These are phyloP conservation scores for Mortierella sp. DNA, from an alignment of 371 early-diverging fungal species.

Conservation along the genomic window DNA sequence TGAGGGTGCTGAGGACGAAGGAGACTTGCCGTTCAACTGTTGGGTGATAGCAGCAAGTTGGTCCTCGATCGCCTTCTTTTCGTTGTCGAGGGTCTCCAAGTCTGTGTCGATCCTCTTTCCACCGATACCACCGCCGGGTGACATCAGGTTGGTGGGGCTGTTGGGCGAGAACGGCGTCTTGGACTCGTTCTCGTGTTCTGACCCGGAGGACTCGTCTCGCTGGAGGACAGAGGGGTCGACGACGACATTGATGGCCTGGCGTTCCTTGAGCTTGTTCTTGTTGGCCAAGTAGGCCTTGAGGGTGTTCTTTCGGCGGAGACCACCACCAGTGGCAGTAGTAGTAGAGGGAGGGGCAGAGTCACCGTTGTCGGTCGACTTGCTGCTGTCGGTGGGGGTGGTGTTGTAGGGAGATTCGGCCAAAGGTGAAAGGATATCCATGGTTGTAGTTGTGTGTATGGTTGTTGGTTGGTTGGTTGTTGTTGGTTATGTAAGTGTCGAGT, in stretches of 20 bases:
- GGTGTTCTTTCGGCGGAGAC: conserved; percentile 48
- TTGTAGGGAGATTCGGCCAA: conserved; percentile 13
- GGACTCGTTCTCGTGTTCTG: conserved; percentile 8
- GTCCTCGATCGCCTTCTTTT: conserved; percentile 51
- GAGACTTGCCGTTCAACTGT: conserved; percentile 22
- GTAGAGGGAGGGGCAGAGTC: neutral
- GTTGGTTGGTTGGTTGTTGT: conserved; percentile 10
- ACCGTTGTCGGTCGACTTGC: neutral
- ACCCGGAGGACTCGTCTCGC: conserved; percentile 35
- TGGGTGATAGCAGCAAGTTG: conserved; percentile 38
- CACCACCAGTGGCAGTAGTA: conserved; percentile 13
- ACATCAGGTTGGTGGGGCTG: conserved; percentile 16
- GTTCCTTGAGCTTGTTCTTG: conserved; percentile 59
- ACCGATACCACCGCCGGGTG: conserved; percentile 38
- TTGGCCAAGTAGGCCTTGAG: conserved; percentile 58
- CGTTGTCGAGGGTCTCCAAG: conserved; percentile 37
- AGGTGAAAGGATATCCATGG: conserved; percentile 44
- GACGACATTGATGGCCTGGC: conserved; percentile 51
- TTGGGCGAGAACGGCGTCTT: conserved; percentile 5
- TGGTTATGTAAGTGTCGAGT: neutral
- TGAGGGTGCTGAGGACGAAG: conserved; percentile 19
- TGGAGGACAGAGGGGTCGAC: conserved; percentile 37
- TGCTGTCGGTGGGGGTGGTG: conserved; percentile 12
- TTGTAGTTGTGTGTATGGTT: conserved; percentile 18
- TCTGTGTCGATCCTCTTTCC: conserved; percentile 54